phyloP scores from a whole-genome alignment of 805 yeast genomes.

The Wickerhamiella vanderwaltii region DNA sequence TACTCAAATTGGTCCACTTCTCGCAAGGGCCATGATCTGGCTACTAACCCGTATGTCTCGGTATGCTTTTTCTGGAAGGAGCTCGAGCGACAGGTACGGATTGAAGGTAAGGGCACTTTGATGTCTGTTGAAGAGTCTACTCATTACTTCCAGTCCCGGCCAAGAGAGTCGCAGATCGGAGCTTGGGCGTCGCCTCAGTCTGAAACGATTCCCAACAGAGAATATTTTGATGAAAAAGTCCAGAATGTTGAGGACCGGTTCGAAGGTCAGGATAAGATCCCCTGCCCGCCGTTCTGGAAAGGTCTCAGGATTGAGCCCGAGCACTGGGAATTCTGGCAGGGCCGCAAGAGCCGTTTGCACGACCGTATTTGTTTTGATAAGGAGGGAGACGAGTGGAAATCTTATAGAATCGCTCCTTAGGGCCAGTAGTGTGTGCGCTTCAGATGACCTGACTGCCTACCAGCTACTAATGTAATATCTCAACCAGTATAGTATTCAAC shows the following conservation, averaged over 20 bases:
- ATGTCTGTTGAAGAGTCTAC: constrained; percentile 63
- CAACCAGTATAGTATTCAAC: too few relatives aligned
- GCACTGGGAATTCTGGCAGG: constrained; percentile 97
- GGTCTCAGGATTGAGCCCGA: constrained; percentile 80
- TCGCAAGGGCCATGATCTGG: constrained; percentile 63
- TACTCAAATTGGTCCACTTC: constrained; percentile 88
- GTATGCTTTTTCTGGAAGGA: constrained; percentile 87
- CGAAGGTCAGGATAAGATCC: constrained; percentile 50
- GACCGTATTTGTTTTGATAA: constrained; percentile 71
- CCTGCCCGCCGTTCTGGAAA: constrained; percentile 94
- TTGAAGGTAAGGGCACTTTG: constrained; percentile 73
- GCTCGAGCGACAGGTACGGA: constrained; percentile 81
- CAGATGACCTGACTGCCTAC: neutral
- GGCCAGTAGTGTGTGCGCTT: neutral
- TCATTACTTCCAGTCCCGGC: constrained; percentile 73
- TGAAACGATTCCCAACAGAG: constrained; percentile 42
- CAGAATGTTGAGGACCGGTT: constrained; percentile 42
- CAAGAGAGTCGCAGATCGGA: constrained; percentile 85
- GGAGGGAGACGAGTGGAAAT: constrained; percentile 44
- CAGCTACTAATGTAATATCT: too few relatives aligned
- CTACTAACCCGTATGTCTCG: constrained; percentile 66
- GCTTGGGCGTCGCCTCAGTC: constrained; percentile 97
- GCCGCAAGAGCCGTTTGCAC: constrained; percentile 77
- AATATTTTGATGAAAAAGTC: constrained; percentile 47
- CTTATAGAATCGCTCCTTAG: constrained; percentile 59